Base-by-base conservation (phyloP, 2,329 filamentous ascomycete species). In the Botryotinia narcissicola region DNA sequence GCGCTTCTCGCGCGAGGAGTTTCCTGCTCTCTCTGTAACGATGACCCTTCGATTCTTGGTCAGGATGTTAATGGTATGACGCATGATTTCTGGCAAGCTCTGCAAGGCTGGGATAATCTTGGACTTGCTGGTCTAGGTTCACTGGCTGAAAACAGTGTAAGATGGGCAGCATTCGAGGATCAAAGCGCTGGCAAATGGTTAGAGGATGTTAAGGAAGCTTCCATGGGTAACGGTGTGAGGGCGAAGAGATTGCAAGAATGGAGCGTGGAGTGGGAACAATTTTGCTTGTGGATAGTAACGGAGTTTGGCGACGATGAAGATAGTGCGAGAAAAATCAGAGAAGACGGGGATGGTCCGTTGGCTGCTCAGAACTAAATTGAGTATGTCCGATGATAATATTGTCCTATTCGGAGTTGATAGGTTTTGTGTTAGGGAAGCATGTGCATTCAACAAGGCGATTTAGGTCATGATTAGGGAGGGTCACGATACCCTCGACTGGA, bases 71-170 rank as follows among this genome's bases (percentile, higher is more conserved):
- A 90, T 40, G 94, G 93, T 54, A 91, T 96, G 87, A 95, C 92
- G 2, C 93, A 97, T 82, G 94, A 98, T 83, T 97, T 97, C 82
- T 98, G 94, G 93, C 94, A 97, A 82, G 92, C 93, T 1, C 84
- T 98, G 32, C 94, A 97, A 82, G 95, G 93, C 0, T 96, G 95
- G 89, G 92, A 97, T 74, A 97, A 97, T 80, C 87, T 98, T 22
- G 96, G 95, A 0, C 86, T 98, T 3, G 94, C 93, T 18, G 95
- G 95, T 0, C 83, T 98, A 70, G 95, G 92, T 0, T 92, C 91
- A 73, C 86, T 99, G 78, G 95, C 94, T 0, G 94, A 98, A 86
- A 98, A 97, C 80, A 97, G 93, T 77, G 90, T 98, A 62, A 88
- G 93, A 59, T 98, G 94, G 93, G 92, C 94, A 14, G 92, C 91